Evolutionary conservation across 2,329 filamentous ascomycete genomes (phyloP).

Genomic region (Venturia pyrina): DNA sequence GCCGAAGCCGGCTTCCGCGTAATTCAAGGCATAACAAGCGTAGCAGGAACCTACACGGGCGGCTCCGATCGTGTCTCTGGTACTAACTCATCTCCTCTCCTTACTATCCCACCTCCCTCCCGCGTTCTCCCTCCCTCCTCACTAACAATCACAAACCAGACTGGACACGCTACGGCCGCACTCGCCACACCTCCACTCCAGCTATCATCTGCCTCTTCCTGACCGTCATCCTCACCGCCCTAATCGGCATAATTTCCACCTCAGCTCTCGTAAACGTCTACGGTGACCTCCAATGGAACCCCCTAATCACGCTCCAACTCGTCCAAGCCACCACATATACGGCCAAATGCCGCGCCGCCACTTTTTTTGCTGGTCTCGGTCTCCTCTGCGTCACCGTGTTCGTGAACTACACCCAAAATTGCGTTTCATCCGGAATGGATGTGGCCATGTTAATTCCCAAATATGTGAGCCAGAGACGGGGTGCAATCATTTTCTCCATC

Average conservation of each 20-base stretch:
- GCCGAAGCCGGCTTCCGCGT: slow-evolving; percentile 15
- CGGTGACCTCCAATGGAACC: slow-evolving; percentile 19
- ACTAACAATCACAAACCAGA: slow-evolving; percentile 5
- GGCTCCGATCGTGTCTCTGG: slow-evolving; percentile 14
- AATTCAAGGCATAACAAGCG: slow-evolving; percentile 13
- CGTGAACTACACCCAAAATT: slow-evolving; percentile 20
- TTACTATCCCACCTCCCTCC: no score
- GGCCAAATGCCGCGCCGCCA: slow-evolving; percentile 18
- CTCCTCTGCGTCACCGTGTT: slow-evolving; percentile 19
- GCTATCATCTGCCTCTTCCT: slow-evolving; percentile 13
- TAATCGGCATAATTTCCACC: slow-evolving; percentile 17
- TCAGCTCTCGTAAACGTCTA: slow-evolving; percentile 18
- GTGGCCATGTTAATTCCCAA: slow-evolving; percentile 19
- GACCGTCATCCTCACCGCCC: slow-evolving; percentile 15
- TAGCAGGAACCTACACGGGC: slow-evolving; percentile 16
- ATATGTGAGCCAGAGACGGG: slow-evolving; percentile 16
- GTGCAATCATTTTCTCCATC: slow-evolving; percentile 19
- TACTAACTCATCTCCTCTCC: background rate
- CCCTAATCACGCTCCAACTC: slow-evolving; percentile 17
- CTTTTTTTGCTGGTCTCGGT: slow-evolving; percentile 22
- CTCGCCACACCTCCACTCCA: slow-evolving; percentile 13
- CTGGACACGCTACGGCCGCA: slow-evolving; percentile 15
- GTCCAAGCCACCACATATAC: slow-evolving; percentile 18
- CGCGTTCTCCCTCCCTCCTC: background rate
- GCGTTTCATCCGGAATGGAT: slow-evolving; percentile 21